Evolutionary conservation across 2,329 filamentous ascomycete genomes (phyloP), one percentile per base, ranked within the genome.

Genomic region (Basipetospora sp.): DNA sequence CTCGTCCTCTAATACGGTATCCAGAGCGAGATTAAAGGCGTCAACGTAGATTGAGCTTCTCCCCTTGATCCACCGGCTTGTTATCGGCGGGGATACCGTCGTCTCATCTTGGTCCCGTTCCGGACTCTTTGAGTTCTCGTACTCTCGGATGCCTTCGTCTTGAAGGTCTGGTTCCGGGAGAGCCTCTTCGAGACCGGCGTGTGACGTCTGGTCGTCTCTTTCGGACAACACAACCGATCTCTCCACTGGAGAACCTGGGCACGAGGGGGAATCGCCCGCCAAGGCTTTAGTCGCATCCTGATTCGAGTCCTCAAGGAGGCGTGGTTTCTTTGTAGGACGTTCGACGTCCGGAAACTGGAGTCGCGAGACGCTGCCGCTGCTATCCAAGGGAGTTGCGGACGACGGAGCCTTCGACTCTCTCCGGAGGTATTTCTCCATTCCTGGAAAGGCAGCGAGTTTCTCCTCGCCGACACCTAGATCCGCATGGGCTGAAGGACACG

Each of bases 1-100:
- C 57, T 98, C 90, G 41, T 96, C 84, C 34, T 84, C 77, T 10
- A 96, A 60, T 3, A 98, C 90, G 0, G 84, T 94, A 42, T 88
- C 78, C 34, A 98, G 62, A 2, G 88, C 85, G 11, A 96, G 65
- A 50, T 94, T 94, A 64, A 98, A 98, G 1, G 90, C 90, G 59
- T 98, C 90, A 14, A 94, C 85, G 50, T 98, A 98, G 39, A 98
- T 84, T 2, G 87, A 96, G 50, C 78, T 92, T 53, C 75, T 77
- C 1, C 85, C 84, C 49, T 69, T 74, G 4, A 76, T 58, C 84
- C 84, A 94, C 31, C n/a, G 34, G 11, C 5, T 34, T 14, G 19
- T 18, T 11, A 14, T 36, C 33, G 6, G 18, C 8, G 8, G 27
- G n/a, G 20, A 19, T 8, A 14, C 3, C 10, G 10, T 34, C 32